Base-by-base conservation (phyloP, 306 rosid species). In the Ochetophila trinervis region DNA sequence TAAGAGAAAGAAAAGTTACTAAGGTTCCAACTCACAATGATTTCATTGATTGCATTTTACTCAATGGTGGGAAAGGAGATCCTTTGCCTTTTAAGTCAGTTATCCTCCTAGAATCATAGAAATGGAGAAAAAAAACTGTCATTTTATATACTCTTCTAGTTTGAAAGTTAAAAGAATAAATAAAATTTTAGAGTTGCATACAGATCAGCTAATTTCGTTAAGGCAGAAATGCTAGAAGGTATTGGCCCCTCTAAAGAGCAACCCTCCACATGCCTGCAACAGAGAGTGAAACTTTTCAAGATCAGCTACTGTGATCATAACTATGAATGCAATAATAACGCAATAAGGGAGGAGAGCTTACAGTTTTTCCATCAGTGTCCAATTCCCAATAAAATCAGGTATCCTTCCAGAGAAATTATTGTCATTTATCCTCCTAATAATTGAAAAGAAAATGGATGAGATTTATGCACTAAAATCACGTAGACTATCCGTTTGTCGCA, bases 181-280 rank as follows among this genome's bases (percentile, higher is more conserved):
- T 48, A 68, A 65, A 65, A 60, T 36, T 40, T 63, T 56, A 60
- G 23, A 82, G 51, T 18, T 50, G 51, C 93, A 51, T 89, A 92
- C 98, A 92, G 85, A 84, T 92, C 91, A 20, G 58, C 76, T 70
- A 92, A 78, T 45, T 68, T 80, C 73, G 87, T 82, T 74, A 89
- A 78, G 60, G 80, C 62, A 20, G 93, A 85, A 74, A 92, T 87
- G 79, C 75, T 82, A 18, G 87, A 73, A 62, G 98, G 96, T 63
- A 92, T 87, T 34, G 98, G 98, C 18, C 98, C 98, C 74, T 82
- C 79, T 49, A 92, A 83, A n/a, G 87, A 75, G 78, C 89, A 78
- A 70, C 98, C 98, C 34, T 84, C 72, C 1, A 92, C 85, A 45
- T 79, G 91, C 83, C 98, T 92, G 86, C 59, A 65, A 83, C 57